Percentiles rank a stretch among this genome's conserved stretches.
phyloP scores from a whole-genome alignment of 2,329 filamentous ascomycete genomes.

The Fusarium pseudograminearum region DNA sequence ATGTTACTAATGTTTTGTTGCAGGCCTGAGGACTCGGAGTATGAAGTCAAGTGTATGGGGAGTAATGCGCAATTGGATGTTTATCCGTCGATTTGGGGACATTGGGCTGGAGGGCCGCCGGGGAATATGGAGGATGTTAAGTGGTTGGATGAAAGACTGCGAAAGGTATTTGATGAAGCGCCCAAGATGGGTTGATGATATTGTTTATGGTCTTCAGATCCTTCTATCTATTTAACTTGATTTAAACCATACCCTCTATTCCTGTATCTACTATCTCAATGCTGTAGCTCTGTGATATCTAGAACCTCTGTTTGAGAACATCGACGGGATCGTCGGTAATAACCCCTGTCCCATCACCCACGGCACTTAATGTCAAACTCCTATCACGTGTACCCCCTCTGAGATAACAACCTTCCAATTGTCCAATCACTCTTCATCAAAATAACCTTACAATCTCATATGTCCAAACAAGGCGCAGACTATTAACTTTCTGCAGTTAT shows the following conservation, averaged over 20 bases:
- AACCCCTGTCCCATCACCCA: neutral
- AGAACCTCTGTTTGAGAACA: neutral
- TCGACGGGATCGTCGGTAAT: neutral
- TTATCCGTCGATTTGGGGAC: conserved; percentile 59
- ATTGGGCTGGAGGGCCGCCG: conserved; percentile 75
- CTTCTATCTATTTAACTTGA: neutral
- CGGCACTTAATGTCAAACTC: neutral
- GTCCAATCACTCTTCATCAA: neutral
- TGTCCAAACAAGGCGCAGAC: conserved; percentile 19
- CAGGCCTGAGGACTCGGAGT: conserved; percentile 77
- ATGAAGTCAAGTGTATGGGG: conserved; percentile 70
- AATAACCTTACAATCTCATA: neutral
- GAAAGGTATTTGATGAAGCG: conserved; percentile 32
- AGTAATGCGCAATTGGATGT: conserved; percentile 52
- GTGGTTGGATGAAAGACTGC: conserved; percentile 72
- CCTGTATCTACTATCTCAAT: neutral
- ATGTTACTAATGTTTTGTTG: neutral
- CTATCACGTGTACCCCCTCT: neutral
- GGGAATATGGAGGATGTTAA: conserved; percentile 76
- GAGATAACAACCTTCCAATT: conserved; percentile 5
- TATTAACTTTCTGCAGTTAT: neutral
- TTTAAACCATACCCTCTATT: neutral
- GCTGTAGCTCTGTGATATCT: neutral
- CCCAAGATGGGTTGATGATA: neutral
- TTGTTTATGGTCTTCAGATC: neutral